These are phyloP conservation scores for Arthromyces matolae DNA, from an alignment of 768 basidiomycete genomes.

Conservation along the genomic window DNA sequence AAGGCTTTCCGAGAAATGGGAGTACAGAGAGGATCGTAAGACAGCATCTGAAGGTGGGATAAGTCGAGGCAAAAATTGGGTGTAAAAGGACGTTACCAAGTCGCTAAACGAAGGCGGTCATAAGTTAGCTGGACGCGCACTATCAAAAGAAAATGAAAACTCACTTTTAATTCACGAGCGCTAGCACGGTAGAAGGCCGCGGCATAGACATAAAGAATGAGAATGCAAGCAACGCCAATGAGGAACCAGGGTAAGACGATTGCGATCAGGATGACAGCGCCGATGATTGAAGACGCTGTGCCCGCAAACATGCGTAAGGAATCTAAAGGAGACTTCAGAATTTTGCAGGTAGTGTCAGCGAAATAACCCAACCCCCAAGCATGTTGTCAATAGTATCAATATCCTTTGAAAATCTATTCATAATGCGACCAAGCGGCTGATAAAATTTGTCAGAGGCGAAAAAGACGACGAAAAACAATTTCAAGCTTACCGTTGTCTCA, in stretches of 20 bases:
- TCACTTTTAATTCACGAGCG: conserved; percentile 81
- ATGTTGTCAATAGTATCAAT: conserved; percentile 79
- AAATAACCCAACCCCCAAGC: conserved; percentile 45
- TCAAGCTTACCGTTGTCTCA: conserved; percentile 64
- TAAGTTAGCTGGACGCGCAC: too few species aligned
- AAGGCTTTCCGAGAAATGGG: conserved; percentile 89
- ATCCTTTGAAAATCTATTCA: conserved; percentile 89
- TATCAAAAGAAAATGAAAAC: background rate
- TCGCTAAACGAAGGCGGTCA: conserved; percentile 44
- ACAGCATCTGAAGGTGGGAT: conserved; percentile 57
- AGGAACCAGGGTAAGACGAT: conserved; percentile 84
- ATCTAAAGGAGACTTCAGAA: conserved; percentile 34
- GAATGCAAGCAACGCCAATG: conserved; percentile 61
- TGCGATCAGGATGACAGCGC: conserved; percentile 75
- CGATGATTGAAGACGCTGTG: conserved; percentile 63
- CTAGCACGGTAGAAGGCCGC: conserved; percentile 83
- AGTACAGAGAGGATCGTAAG: conserved; percentile 82
- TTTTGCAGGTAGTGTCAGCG: background rate
- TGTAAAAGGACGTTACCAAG: conserved; percentile 48
- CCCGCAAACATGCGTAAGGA: conserved; percentile 67
- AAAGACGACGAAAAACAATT: too few species aligned
- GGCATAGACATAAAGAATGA: conserved; percentile 60
- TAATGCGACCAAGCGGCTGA: conserved; percentile 78
- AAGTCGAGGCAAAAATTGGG: background rate
- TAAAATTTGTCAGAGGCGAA: too few species aligned